These are phyloP conservation scores for Lithohypha guttulata DNA, from an alignment of 2,329 filamentous ascomycete genomes.

Conservation along the genomic window DNA sequence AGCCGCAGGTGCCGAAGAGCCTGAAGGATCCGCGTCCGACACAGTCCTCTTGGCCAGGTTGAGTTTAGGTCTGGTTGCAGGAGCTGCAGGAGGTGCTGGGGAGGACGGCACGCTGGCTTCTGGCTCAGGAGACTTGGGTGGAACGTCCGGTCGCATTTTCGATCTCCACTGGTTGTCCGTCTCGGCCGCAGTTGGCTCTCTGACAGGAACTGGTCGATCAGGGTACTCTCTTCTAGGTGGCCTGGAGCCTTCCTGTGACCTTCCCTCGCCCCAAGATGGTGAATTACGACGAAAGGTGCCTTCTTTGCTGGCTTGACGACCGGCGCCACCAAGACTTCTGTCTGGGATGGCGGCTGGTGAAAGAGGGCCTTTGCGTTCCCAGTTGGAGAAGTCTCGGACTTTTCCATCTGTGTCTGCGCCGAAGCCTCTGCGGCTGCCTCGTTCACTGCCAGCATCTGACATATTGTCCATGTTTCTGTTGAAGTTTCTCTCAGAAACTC, in stretches of 20 bases:
- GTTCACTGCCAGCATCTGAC: conserved; percentile 51
- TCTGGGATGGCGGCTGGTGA: conserved; percentile 39
- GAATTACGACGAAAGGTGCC: conserved; percentile 55
- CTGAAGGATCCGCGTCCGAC: conserved; percentile 53
- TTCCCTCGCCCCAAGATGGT: conserved; percentile 61
- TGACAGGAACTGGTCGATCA: conserved; percentile 56
- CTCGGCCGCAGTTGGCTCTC: conserved; percentile 76
- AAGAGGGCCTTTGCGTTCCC: conserved; percentile 89
- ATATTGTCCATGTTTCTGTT: conserved; percentile 44
- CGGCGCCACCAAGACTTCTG: conserved; percentile 41
- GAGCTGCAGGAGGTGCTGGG: conserved; percentile 52
- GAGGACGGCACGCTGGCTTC: conserved; percentile 67
- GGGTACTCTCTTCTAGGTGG: conserved; percentile 68
- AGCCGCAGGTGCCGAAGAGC: conserved; percentile 34
- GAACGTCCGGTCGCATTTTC: conserved; percentile 75
- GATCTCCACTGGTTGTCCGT: conserved; percentile 87
- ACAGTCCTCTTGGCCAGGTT: conserved; percentile 89
- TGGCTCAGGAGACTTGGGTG: conserved; percentile 51
- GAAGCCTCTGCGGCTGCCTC: conserved; percentile 57
- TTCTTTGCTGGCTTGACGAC: conserved; percentile 50
- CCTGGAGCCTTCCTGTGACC: conserved; percentile 63
- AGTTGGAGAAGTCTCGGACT: conserved; percentile 71
- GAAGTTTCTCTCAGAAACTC: conserved; percentile 44
- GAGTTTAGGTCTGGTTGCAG: conserved; percentile 62
- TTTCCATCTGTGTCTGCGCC: conserved; percentile 62